Evolutionary conservation across 345 rosid genomes (phyloP), one percentile per base, ranked within the genome.

Genomic region (Balakata baccata): DNA sequence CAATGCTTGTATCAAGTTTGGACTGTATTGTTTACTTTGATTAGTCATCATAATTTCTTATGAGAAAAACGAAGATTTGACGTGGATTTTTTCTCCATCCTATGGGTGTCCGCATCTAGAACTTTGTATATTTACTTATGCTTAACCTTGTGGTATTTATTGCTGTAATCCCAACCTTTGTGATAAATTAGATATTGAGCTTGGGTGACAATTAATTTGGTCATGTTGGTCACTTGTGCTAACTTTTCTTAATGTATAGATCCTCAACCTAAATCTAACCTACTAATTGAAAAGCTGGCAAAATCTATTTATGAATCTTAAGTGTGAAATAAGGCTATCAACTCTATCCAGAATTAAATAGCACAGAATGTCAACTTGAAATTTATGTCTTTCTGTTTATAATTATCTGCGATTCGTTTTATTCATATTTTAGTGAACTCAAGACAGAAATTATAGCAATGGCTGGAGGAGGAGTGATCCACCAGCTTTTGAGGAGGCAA

Each of bases 381-480:
- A 12, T 66, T 45, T 50, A 8, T n/a, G 11, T 25, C 7, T 57
- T 7, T 57, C 3, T 11, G 9, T 52, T 41, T 7, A 16, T 14
- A 7, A 75, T 66, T 62, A 68, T 29, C 37, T 20, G 22, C 73
- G 7, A 64, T 49, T 51, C 64, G 47, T 46, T 38, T 18, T 18
- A 25, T 70, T 75, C 70, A 50, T 69, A 50, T 79, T 74, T n/a
- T 77, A 78, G 79, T 72, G 78, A 77, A 41, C 65, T 69, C 66
- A 74, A 79, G 76, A 76, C 81, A 84, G 84, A 79, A 72, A 70
- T 78, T n/a, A 29, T 77, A 74, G 68, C 84, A 83, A 94, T 94
- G 98, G 93, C 85, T 87, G 97, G 97, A 82, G 78, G 82, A 75
- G 97, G 95, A 75, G 72, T 92, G 61, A 90, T 94, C 86, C 93